Evolutionary conservation across 768 basidiomycete species (phyloP).

Genomic region (Xanthoconium purpureum): DNA sequence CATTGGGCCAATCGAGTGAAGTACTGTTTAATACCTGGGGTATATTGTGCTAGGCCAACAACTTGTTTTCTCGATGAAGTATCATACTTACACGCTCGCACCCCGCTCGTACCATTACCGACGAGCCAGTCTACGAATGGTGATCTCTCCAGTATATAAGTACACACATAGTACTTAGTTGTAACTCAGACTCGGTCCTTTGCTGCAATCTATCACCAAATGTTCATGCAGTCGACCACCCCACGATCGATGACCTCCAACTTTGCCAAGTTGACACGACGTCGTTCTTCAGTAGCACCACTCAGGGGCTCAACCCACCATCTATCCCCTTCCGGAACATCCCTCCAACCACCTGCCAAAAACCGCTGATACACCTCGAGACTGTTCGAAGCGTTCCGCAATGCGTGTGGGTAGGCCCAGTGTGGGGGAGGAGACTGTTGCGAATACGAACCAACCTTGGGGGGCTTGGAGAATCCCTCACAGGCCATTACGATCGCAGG

Average conservation of each 20-base stretch:
- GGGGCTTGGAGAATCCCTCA: slow-evolving; percentile 46
- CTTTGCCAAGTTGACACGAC: slow-evolving; percentile 10
- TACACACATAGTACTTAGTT: too few relatives aligned
- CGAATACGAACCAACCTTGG: slow-evolving; percentile 10
- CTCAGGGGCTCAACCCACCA: slow-evolving; percentile 65
- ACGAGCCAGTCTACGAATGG: too few relatives aligned
- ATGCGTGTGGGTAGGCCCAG: slow-evolving; percentile 6
- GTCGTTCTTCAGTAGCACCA: slow-evolving; percentile 38
- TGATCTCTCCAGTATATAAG: too few relatives aligned
- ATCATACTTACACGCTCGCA: too few relatives aligned
- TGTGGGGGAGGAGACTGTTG: slow-evolving; percentile 10
- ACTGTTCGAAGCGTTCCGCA: slow-evolving; percentile 11
- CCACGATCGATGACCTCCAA: slow-evolving; percentile 6
- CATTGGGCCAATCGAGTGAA: slow-evolving; percentile 1
- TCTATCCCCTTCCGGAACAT: slow-evolving; percentile 50
- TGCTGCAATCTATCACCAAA: not conserved
- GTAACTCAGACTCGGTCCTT: too few relatives aligned
- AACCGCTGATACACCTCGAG: slow-evolving; percentile 41
- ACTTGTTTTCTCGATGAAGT: too few relatives aligned
- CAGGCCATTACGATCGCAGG: slow-evolving; percentile 56
- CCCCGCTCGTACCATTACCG: too few relatives aligned
- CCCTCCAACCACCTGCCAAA: slow-evolving; percentile 57
- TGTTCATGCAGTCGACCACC: slow-evolving; percentile 3
- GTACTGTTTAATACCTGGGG: slow-evolving; percentile 3
- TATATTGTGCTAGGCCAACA: not conserved